Conservation (phyloP, 306 rosid genomes). For the Vachellia collinsii region DNA sequence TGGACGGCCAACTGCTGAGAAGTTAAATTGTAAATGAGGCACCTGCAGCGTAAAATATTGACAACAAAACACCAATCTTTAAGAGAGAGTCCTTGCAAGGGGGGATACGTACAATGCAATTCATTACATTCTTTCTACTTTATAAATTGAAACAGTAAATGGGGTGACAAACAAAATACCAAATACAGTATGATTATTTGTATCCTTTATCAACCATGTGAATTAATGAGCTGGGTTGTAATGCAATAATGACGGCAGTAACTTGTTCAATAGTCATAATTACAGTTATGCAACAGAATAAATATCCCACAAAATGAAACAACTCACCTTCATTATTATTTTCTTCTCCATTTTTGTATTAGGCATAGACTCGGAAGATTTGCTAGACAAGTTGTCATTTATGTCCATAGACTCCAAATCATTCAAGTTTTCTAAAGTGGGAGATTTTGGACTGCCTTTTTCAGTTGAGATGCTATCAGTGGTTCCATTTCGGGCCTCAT, state of each 20-base stretch:
- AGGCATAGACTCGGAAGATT: slow-evolving; percentile 41
- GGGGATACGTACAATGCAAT: background rate
- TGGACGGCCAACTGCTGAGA: slow-evolving; percentile 40
- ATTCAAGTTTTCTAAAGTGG: slow-evolving; percentile 45
- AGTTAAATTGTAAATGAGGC: slow-evolving; percentile 53
- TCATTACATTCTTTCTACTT: background rate
- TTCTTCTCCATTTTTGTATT: slow-evolving; percentile 36
- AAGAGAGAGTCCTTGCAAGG: slow-evolving; percentile 7
- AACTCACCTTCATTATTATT: slow-evolving; percentile 56
- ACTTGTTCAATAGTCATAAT: background rate
- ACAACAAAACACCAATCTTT: slow-evolving; percentile 14
- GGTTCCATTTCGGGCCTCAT: slow-evolving; percentile 46
- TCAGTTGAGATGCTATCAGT: slow-evolving; percentile 38
- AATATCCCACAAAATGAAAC: slow-evolving; percentile 31
- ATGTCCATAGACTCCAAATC: slow-evolving; percentile 37
- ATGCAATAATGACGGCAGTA: slow-evolving; percentile 10
- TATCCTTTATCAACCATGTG: background rate
- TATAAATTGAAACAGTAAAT: background rate
- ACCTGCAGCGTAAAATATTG: slow-evolving; percentile 45
- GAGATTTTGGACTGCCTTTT: slow-evolving; percentile 39
- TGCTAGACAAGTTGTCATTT: slow-evolving; percentile 43
- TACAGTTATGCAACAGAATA: slow-evolving; percentile 13
- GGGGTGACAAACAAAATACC: background rate
- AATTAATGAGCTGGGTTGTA: background rate
- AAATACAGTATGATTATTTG: background rate